phyloP scores from a whole-genome alignment of 163 green algal genomes.

The Chlamydomonas reinhardtii region DNA sequence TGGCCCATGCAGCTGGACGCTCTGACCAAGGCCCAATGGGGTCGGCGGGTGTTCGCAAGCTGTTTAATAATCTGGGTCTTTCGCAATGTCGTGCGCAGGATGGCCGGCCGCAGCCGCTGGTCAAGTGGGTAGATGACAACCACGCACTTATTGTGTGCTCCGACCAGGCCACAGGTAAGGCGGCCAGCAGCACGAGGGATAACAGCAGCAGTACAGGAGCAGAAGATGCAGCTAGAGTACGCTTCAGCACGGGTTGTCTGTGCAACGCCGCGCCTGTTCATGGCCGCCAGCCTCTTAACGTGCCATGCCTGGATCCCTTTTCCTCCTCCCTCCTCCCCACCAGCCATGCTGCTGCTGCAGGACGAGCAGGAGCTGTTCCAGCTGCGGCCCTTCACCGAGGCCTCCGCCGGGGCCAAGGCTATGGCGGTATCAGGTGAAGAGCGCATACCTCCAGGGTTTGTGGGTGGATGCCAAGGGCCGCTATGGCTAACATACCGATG shows the following conservation, averaged over 20 bases:
- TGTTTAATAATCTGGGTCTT: no score
- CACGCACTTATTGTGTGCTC: conserved; percentile 57
- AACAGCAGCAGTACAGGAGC: not conserved
- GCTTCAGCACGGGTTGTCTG: no score
- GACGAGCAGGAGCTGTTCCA: conserved; percentile 42
- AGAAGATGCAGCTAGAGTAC: no score
- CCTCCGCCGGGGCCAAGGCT: conserved; percentile 28
- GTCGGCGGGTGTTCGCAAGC: no score
- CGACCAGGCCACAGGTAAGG: conserved; percentile 37
- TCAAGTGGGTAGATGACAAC: conserved; percentile 62
- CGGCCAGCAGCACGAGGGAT: not conserved
- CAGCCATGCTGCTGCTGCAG: conserved; percentile 23
- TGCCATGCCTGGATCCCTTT: no score
- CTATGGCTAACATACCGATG: no score
- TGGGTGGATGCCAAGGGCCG: no score
- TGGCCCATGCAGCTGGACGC: no score
- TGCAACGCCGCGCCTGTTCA: no score
- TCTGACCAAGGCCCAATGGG: no score
- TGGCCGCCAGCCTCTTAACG: no score
- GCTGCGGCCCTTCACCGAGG: conserved; percentile 52
- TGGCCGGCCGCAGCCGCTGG: conserved; percentile 24
- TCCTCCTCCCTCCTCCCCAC: no score
- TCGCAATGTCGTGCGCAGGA: not conserved
- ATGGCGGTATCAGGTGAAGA: conserved; percentile 44
- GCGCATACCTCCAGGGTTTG: not conserved